These are phyloP conservation scores for Penicillium carneum DNA, from an alignment of 2,329 filamentous ascomycete genomes.

Conservation along the genomic window DNA sequence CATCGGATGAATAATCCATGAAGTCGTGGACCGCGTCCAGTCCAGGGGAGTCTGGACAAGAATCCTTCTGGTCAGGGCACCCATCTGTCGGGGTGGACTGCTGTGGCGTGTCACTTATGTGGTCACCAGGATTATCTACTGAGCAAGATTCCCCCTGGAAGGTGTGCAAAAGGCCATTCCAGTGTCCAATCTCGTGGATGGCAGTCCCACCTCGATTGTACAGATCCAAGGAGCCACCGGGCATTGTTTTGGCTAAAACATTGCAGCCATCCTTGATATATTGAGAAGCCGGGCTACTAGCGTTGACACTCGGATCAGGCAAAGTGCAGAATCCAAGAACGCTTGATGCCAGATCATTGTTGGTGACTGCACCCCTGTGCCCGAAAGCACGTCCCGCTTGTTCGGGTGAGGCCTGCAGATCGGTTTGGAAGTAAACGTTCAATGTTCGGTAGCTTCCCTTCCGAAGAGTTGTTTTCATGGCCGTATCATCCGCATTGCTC, in stretches of 20 bases:
- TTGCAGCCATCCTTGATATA: slow-evolving; percentile 66
- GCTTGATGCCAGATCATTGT: slow-evolving; percentile 35
- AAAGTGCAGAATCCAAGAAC: slow-evolving; percentile 65
- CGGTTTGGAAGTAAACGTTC: slow-evolving; percentile 68
- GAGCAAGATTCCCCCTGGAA: slow-evolving; percentile 53
- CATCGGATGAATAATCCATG: slow-evolving; percentile 67
- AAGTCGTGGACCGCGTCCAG: slow-evolving; percentile 65
- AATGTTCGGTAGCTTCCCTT: slow-evolving; percentile 62
- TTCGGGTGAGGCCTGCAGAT: slow-evolving; percentile 50
- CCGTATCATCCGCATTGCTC: slow-evolving; percentile 55
- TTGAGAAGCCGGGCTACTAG: slow-evolving; percentile 43
- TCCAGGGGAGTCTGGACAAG: slow-evolving; percentile 56
- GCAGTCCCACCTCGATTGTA: slow-evolving; percentile 59
- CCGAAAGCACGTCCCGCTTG: slow-evolving; percentile 36
- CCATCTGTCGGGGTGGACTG: slow-evolving; percentile 65
- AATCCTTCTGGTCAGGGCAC: slow-evolving; percentile 61
- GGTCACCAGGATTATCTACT: slow-evolving; percentile 49
- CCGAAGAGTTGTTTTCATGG: slow-evolving; percentile 62
- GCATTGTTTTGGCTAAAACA: slow-evolving; percentile 64
- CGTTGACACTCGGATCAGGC: slow-evolving; percentile 51
- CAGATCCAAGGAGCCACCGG: slow-evolving; percentile 57
- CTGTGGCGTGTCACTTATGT: slow-evolving; percentile 55
- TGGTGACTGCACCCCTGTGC: slow-evolving; percentile 25
- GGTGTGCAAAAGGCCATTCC: slow-evolving; percentile 56
- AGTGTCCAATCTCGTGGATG: slow-evolving; percentile 58